Base-by-base conservation (phyloP, 2,329 filamentous ascomycete genomes). In the Colletotrichum somersetense region DNA sequence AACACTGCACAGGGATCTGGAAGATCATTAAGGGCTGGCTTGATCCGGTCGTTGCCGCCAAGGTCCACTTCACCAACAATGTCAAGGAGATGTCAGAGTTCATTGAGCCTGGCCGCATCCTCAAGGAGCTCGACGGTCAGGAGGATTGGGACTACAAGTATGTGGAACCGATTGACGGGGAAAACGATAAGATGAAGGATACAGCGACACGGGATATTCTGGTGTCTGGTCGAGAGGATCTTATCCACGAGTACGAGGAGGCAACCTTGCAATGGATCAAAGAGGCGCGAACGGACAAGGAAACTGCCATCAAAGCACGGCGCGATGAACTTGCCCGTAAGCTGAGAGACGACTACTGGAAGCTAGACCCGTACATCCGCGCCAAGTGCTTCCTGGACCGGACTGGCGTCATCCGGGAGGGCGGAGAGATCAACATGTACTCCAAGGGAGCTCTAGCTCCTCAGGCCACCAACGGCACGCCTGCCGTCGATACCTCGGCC, bases 1-100 rank as follows among this genome's bases (percentile, higher is more conserved):
- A 42, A 70, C 23, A 48, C 35, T n/a, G 16, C 11, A 1, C 71
- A 93, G 93, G 93, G n/a, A 93, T 98, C 75, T 98, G 96, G 96
- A 95, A 91, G 80, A 93, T 99, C 75, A 97, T 99, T 79, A 91
- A 91, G 75, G 95, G 95, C 76, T 99, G 96, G 96, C 89, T 99
- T 48, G 96, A 99, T 80, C 96, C 96, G 2, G 96, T 99, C 4
- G 96, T 99, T 38, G 96, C 96, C 33, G 88, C 89, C 79, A 99
- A 99, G 82, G 92, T 99, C 26, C 91, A 98, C 80, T 98, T 98
- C 81, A 96, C 93, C 70, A 96, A 94, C 78, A 94, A 90, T 75
- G 85, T 91, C 67, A 88, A 92, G 66, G 96, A 98, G 65, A 85
- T 99, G 65, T 89, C 93, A 74, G 85, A 91, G 67, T 98, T 92